Evolutionary conservation across 2,329 filamentous ascomycete genomes (phyloP), one percentile per base, ranked within the genome.

Genomic region (Curvularia lunata): DNA sequence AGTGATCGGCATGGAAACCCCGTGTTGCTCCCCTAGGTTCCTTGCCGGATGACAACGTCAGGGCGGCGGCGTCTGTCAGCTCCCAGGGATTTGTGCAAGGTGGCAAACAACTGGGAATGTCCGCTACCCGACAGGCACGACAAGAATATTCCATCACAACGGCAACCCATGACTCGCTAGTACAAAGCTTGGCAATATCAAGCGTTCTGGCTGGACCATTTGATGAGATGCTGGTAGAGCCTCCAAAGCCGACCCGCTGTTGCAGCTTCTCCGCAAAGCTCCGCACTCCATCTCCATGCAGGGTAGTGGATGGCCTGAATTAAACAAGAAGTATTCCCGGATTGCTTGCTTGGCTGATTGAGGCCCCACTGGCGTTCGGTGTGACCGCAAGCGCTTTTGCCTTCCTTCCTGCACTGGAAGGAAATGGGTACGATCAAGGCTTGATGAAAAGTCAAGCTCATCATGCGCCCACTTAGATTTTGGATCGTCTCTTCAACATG

Each of bases 101-200:
- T 48, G 30, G 21, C 45, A 48, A 90, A 18, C 95, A 91, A 68
- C 90, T 82, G 0, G 91, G 91, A 0, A 90, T 37, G 91, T 37
- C 91, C 75, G 91, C 28, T 16, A 95, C 0, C 90, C 90, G 30
- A 87, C 88, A 0, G 91, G 91, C 0, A 95, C 91, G 91, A 0
- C 90, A 92, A 71, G 95, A 94, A 2, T 96, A 89, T 70, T 95
- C 91, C 91, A 95, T 95, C 89, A 92, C 94, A 54, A 95, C 85
- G 0, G 89, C 81, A 40, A 95, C 74, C 0, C 85, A 91, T 2
- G 88, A 91, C 0, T 91, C 91, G 75, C 95, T 95, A 0, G 91
- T 0, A 91, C 91, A 19, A 37, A 94, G 78, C 91, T 95, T 94
- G 3, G 93, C 89, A 46, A 67, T 62, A 32, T 86, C 85, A 9